Percentiles rank a stretch among this genome's conserved stretches.
Conservation (phyloP, 1,139 yeast genomes). For the Candida sanyaensis region DNA sequence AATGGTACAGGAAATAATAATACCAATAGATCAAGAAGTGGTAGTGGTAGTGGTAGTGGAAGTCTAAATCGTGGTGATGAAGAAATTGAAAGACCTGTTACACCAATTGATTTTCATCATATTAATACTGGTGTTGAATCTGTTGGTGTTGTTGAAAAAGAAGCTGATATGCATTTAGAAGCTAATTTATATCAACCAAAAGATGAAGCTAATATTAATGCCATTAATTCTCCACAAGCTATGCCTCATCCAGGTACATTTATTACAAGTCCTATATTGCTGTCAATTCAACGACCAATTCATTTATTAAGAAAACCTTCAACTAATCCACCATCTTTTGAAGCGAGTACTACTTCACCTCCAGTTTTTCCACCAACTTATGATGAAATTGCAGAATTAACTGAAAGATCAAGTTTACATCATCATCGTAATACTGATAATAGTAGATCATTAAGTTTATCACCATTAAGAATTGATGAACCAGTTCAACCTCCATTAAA, state of each 20-base stretch:
- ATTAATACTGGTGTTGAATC: constrained; percentile 33
- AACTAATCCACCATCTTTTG: constrained; percentile 45
- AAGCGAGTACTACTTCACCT: constrained; percentile 29
- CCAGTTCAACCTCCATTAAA: neutral
- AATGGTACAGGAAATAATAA: neutral
- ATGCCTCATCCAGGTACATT: constrained; percentile 46
- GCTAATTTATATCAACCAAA: constrained; percentile 67
- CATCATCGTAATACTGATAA: constrained; percentile 12
- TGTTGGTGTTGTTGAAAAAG: constrained; percentile 22
- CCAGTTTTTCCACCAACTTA: constrained; percentile 40
- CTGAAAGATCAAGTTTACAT: constrained; percentile 8
- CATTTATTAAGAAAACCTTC: constrained; percentile 39
- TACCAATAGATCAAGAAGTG: constrained; percentile 3
- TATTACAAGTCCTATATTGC: constrained; percentile 33
- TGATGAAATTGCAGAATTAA: constrained; percentile 21
- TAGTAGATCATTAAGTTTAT: constrained; percentile 11
- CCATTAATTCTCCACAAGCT: constrained; percentile 60
- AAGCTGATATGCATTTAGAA: constrained; percentile 48
- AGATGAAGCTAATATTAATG: constrained; percentile 21
- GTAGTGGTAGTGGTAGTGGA: too few relatives aligned
- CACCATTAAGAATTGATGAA: constrained; percentile 18
- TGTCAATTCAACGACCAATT: constrained; percentile 38
- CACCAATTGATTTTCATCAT: constrained; percentile 28
- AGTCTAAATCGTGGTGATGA: neutral
- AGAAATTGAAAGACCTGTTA: neutral